Evolutionary conservation across 495 filamentous ascomycete species (phyloP).

Genomic region (Podospora fimiseda): DNA sequence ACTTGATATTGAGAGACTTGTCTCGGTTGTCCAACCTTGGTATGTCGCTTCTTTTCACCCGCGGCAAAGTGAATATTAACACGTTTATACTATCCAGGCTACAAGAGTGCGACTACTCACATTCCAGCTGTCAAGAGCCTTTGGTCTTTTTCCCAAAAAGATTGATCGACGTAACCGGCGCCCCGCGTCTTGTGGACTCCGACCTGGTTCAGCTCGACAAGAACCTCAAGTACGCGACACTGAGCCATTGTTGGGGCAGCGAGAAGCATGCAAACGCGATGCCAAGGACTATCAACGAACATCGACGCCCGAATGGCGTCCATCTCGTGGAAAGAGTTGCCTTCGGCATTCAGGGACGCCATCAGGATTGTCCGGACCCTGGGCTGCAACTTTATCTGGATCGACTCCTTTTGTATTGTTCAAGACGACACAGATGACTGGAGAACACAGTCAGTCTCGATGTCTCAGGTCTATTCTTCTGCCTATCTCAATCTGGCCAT

Average conservation of each 20-base stretch:
- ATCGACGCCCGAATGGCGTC: not conserved
- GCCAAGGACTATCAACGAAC: not conserved
- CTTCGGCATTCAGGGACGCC: not conserved
- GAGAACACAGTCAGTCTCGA: not conserved
- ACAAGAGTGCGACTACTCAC: not conserved
- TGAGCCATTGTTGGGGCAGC: conserved; percentile 5
- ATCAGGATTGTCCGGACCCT: not conserved
- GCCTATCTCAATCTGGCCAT: conserved; percentile 5
- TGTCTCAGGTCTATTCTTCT: conserved; percentile 1
- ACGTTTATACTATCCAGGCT: no score
- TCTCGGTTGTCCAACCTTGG: not conserved
- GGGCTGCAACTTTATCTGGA: not conserved
- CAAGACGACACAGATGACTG: not conserved
- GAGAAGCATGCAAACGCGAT: not conserved
- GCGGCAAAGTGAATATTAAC: no score
- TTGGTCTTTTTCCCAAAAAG: not conserved
- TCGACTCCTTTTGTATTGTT: not conserved
- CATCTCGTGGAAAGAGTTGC: not conserved
- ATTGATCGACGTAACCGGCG: not conserved
- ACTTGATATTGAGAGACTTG: not conserved
- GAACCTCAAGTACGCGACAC: conserved; percentile 1
- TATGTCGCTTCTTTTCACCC: no score
- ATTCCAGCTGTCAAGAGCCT: not conserved
- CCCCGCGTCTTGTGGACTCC: not conserved
- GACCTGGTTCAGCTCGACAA: not conserved